A percentile compares a stretch with the other conserved stretches of the same genome.
These are phyloP conservation scores for Yamadazyma akitaensis DNA, from an alignment of 805 yeast species.

Conservation along the genomic window DNA sequence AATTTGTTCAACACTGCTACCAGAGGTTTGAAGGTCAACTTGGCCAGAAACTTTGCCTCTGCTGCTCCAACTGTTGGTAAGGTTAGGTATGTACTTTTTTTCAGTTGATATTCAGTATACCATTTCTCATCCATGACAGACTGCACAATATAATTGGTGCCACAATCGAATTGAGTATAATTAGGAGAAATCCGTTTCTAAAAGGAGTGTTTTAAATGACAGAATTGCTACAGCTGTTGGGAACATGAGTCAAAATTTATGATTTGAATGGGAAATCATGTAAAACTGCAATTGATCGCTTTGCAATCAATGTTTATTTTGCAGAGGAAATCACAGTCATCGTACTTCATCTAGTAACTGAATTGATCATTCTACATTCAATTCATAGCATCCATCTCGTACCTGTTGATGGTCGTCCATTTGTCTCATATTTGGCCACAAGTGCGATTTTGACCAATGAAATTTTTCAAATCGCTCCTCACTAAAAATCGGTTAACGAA, in stretches of 20 bases:
- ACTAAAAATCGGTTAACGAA: conserved; percentile 5
- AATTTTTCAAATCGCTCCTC: conserved; percentile 18
- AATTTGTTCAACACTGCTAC: conserved; percentile 86
- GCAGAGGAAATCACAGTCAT: background rate
- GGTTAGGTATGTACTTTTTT: conserved; percentile 66
- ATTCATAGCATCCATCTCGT: no score
- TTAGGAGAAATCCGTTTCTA: background rate
- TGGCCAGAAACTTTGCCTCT: conserved; percentile 74
- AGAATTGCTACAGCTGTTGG: background rate
- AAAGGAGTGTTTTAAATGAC: background rate
- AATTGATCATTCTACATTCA: no score
- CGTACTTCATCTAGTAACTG: background rate
- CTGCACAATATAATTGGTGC: background rate
- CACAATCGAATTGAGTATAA: background rate
- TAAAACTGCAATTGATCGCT: background rate
- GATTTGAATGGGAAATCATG: background rate
- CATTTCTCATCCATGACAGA: background rate
- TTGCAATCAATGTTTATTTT: background rate
- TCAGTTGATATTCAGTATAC: background rate
- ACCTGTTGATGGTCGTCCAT: no score
- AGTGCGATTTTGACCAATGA: conserved; percentile 23
- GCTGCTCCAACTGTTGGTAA: conserved; percentile 77
- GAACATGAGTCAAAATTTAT: background rate
- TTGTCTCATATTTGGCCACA: background rate
- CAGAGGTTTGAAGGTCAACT: conserved; percentile 71